Base-by-base conservation (phyloP, 768 basidiomycete genomes). In the Imleria badia region DNA sequence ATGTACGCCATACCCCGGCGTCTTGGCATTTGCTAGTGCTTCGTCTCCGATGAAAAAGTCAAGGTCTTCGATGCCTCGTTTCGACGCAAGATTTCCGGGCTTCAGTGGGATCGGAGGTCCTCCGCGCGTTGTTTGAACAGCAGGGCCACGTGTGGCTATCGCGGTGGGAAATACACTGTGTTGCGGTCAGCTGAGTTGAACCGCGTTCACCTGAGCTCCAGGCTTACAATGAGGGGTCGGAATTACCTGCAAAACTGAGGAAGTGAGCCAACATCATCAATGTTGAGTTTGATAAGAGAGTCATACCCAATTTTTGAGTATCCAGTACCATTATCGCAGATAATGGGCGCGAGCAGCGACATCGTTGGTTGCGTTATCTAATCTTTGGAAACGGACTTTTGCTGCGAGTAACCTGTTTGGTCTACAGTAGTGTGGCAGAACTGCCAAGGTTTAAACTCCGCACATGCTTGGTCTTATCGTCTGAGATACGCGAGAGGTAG, bases 21-120 rank as follows among this genome's bases (percentile, higher is more conserved):
- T 98, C 78, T 94, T 98, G 38, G 89, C 86, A 69, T 98, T 98
- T 17, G 92, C 92, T 17, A 98, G 79, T 0, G 97, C 97, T 72
- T 98, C 97, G 68, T 98, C 94, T 56, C 97, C 97, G 75, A 99
- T 99, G 80, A 90, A 97, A 81, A 98, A 99, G 77, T 99, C 96
- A 59, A 98, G 89, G 73, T 99, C 97, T 73, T 99, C 97, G 35
- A 98, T 89, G 13, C 97, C 97, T 52, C 97, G 86, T 75, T 98
- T 98, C 54, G 91, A 91, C 3, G 96, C 96, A 44, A 98, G 85
- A 74, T 95, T 85, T 5, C 93, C 88, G 9, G 94, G 92, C 71
- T 94, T 94, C 36, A 83, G 74, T 26, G 93, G 90, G 44, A 94
- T 76, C 19, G 91, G 78, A 13, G 93, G 91, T 2, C 87, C 90